These are phyloP conservation scores for Aspergillus puulaauensis DNA, from an alignment of 2,329 filamentous ascomycete species.

Conservation along the genomic window DNA sequence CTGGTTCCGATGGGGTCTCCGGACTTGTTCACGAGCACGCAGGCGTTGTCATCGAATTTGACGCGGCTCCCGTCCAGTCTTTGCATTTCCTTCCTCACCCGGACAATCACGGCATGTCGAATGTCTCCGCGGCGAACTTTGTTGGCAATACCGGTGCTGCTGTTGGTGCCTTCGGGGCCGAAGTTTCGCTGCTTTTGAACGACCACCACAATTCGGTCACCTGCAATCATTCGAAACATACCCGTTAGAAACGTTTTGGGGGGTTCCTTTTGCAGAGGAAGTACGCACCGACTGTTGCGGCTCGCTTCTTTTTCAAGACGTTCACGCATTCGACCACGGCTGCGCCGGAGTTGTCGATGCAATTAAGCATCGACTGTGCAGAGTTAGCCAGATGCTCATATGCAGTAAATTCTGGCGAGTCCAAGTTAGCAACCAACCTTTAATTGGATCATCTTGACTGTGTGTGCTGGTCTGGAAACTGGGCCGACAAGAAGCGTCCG, in stretches of 20 bases:
- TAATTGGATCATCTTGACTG: constrained; percentile 81
- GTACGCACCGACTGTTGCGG: constrained; percentile 76
- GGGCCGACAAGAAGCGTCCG: neutral
- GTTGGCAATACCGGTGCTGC: constrained; percentile 74
- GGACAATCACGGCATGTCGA: constrained; percentile 90
- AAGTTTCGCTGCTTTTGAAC: constrained; percentile 92
- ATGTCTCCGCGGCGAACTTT: constrained; percentile 97
- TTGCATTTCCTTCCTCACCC: constrained; percentile 83
- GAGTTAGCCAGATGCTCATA: constrained; percentile 10
- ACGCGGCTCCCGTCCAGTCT: constrained; percentile 86
- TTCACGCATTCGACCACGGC: constrained; percentile 95
- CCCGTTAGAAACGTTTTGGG: neutral
- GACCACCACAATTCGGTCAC: constrained; percentile 94
- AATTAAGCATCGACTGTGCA: constrained; percentile 86
- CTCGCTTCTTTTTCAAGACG: constrained; percentile 83
- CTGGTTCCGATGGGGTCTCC: constrained; percentile 93
- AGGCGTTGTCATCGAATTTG: constrained; percentile 96
- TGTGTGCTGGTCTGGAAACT: constrained; percentile 24
- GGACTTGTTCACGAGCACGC: constrained; percentile 93
- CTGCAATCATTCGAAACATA: constrained; percentile 46
- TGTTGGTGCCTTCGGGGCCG: constrained; percentile 68
- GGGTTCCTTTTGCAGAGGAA: neutral
- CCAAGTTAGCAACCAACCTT: constrained; percentile 53
- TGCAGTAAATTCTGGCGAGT: no score
- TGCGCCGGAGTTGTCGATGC: constrained; percentile 99